Evolutionary conservation across 306 rosid genomes (phyloP), one percentile per base, ranked within the genome.

Genomic region (Myrica gale): DNA sequence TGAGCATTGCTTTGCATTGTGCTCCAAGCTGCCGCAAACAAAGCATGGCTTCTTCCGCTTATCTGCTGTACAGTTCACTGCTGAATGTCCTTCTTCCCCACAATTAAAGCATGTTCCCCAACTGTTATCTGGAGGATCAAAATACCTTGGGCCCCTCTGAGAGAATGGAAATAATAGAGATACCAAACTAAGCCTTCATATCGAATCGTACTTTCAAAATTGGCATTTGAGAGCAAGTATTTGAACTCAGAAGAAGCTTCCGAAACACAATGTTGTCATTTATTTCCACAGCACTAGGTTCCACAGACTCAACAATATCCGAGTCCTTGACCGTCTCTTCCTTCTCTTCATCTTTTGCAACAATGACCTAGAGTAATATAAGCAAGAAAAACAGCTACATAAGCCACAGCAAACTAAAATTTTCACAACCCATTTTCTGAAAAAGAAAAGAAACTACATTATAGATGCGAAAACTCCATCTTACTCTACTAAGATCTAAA

Each of bases 101-200:
- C 98, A 92, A 48, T 89, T 92, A 84, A 68, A 96, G 90, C 97
- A 96, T 5, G 88, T 20, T 52, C 93, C 99, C 98, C 99, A 96
- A 79, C 87, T 79, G 80, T 82, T 85, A 78, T 88, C 85, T 2
- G 97, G 98, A 58, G 97, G 96, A 84, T 96, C 99, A 81, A 96
- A 96, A 79, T 96, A 96, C 84, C 99, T 92, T 10, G 98, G 98
- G 77, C 97, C 97, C 57, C 98, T 91, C 97, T 95, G 93, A 74
- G 74, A 86, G 75, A 86, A 85, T 62, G 76, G 50, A 84, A 79
- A 84, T 74, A 82, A 74, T 66, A 85, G 68, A 84, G 66, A 77
- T 48, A 85, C 81, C 81, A 85, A 79, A 70, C 83, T 84, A 87
- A 81, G 88, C 84, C 79, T 80, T 78, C 83, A 51, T 53, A 69